A percentile compares a stretch with the other conserved stretches of the same genome.
Evolutionary conservation across 176 grass and related monocot species (phyloP).

Genomic region (Lolium rigidum): DNA sequence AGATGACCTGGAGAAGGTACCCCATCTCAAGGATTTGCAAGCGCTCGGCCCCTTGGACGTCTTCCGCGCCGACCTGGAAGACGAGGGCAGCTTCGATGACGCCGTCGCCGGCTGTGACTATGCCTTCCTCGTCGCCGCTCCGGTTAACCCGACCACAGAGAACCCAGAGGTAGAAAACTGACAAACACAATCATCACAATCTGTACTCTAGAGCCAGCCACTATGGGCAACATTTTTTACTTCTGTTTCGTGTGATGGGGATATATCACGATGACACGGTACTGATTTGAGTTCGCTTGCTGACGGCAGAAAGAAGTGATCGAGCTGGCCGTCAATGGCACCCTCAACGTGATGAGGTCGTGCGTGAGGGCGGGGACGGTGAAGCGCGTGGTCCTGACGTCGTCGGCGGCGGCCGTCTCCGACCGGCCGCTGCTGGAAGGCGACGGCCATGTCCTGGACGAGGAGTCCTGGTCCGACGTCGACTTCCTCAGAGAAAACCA

Average conservation of each 20-base stretch:
- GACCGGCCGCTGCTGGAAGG: conserved; percentile 38
- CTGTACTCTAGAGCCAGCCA: not conserved
- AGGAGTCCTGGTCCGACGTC: conserved; percentile 72
- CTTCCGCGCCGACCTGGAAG: conserved; percentile 51
- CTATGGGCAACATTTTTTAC: not conserved
- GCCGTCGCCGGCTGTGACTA: conserved; percentile 59
- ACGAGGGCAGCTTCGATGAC: conserved; percentile 73
- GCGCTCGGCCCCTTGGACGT: conserved; percentile 51
- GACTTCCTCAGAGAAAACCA: conserved; percentile 46
- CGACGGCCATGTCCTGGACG: conserved; percentile 56
- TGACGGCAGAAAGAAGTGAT: conserved; percentile 63
- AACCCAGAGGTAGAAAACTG: conserved; percentile 56
- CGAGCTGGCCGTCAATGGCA: conserved; percentile 51
- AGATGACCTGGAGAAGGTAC: conserved; percentile 40
- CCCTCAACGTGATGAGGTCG: conserved; percentile 66
- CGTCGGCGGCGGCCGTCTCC: conserved; percentile 51
- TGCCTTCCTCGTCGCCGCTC: conserved; percentile 77
- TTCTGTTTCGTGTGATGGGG: not conserved
- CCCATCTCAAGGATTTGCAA: conserved; percentile 63
- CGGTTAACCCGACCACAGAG: conserved; percentile 43
- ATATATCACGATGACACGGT: too few relatives aligned
- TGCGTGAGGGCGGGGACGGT: conserved; percentile 63
- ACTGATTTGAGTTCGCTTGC: too few relatives aligned
- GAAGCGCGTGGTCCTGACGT: conserved; percentile 67
- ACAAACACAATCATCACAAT: not conserved